A percentile compares a stretch with the other conserved stretches of the same genome.
Conservation (phyloP, 2,329 filamentous ascomycete genomes). For the Diaporthe ilicicola region DNA sequence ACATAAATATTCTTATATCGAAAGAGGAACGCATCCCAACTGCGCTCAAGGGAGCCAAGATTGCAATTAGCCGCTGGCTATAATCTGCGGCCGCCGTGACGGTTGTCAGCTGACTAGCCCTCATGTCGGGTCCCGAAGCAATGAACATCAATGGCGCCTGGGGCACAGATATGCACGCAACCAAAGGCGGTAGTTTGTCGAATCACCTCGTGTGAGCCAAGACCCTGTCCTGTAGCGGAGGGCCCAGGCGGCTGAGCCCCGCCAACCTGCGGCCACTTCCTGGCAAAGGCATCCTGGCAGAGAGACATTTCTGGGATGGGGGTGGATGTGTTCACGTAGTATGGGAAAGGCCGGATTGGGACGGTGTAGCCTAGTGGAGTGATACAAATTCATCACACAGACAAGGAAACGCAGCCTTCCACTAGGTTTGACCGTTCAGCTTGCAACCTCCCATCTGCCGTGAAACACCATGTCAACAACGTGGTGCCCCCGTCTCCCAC, state of each 20-base stretch:
- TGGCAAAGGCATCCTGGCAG: too few species aligned
- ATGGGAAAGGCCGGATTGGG: not conserved
- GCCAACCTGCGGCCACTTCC: not conserved
- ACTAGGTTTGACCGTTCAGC: not conserved
- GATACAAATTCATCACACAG: not conserved
- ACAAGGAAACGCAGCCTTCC: not conserved
- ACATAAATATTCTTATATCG: not conserved
- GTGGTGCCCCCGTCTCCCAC: not conserved
- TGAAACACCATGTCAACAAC: not conserved
- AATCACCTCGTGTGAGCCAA: not conserved
- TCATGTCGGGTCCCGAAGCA: slow-evolving; percentile 8
- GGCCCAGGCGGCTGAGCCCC: not conserved
- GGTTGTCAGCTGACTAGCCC: slow-evolving; percentile 3
- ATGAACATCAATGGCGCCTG: not conserved
- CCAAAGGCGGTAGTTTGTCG: slow-evolving; percentile 1
- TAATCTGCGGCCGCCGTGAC: not conserved
- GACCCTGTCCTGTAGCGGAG: not conserved
- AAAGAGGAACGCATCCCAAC: not conserved
- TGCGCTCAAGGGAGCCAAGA: not conserved
- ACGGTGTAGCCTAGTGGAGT: not conserved
- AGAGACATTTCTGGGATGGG: not conserved
- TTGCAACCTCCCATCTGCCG: not conserved
- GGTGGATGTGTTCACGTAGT: too few species aligned
- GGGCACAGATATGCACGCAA: not conserved
- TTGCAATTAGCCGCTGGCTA: not conserved